Percentiles rank a stretch among this genome's conserved stretches.
phyloP scores from a whole-genome alignment of 805 yeast genomes.

The Kodamaea lidongshanica region DNA sequence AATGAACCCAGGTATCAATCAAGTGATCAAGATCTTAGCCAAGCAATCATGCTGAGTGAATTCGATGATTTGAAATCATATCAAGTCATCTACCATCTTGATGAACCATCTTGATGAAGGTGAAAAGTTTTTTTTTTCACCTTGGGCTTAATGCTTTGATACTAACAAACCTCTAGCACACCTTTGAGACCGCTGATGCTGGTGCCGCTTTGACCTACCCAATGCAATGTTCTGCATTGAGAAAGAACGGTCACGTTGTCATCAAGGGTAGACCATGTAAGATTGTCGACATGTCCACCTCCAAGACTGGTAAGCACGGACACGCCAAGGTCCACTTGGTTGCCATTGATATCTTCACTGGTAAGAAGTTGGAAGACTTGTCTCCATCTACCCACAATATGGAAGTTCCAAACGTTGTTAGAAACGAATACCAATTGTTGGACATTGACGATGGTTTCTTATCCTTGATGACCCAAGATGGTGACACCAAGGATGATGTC shows the following conservation, averaged over 20 bases:
- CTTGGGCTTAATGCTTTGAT: constrained; percentile 4
- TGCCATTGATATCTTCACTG: constrained; percentile 97
- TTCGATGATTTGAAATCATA: too few species aligned
- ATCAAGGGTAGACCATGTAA: constrained; percentile 99
- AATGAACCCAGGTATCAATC: not conserved
- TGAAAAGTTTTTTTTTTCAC: not conserved
- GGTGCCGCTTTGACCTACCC: constrained; percentile 99
- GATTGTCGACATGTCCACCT: constrained; percentile 99
- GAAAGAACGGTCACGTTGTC: constrained; percentile 99
- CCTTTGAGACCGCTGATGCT: constrained; percentile 96
- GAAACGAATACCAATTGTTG: constrained; percentile 94
- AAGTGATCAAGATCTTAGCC: too few species aligned
- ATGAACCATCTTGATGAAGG: not conserved
- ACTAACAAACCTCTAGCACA: constrained; percentile 53
- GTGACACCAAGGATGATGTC: constrained; percentile 99
- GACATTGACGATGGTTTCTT: constrained; percentile 98
- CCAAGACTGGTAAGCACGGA: constrained; percentile 99
- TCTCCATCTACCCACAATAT: constrained; percentile 99
- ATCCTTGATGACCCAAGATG: constrained; percentile 92
- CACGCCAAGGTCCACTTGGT: constrained; percentile 99
- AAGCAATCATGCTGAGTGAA: too few species aligned
- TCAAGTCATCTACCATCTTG: not conserved
- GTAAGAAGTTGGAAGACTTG: constrained; percentile 98
- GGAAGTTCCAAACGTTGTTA: constrained; percentile 97
- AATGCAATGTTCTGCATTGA: constrained; percentile 99